Base-by-base conservation (phyloP, 2,329 filamentous ascomycete species). In the Trichophaea hybrida region DNA sequence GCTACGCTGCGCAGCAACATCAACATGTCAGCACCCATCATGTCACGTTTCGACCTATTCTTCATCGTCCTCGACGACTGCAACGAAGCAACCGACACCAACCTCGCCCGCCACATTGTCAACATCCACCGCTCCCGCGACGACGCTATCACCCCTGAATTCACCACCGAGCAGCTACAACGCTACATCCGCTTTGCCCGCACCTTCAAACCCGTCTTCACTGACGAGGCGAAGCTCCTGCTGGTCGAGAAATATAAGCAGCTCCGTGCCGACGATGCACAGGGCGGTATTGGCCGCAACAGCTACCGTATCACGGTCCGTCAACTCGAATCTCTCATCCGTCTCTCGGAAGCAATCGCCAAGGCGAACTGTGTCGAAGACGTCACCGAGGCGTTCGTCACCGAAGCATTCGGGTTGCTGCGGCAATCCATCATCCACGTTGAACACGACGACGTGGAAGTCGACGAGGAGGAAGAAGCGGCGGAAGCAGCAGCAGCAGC, bases 41-140 rank as follows among this genome's bases (percentile, higher is more conserved):
- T 98, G 93, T 95, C 88, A 57, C 87, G 93, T 77, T 98, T 98
- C 73, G 93, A 98, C 76, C 78, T 98, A 7, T 98, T 98, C 79
- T 98, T 98, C 70, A 89, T 98, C 57, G 86, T 98, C 32, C 80
- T 97, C 0, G 93, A 98, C 71, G 93, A 98, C 69, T 97, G 91
- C 72, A 94, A 96, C 70, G 91, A 97, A 74, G 75, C 80, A 43
- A 83, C 94, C 37, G 93, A 98, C 71, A 85, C 89, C 59, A 88
- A 94, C 70, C 78, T 98, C 3, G 93, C 93, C 1, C 81, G 91
- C 69, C 93, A 98, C 73, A 98, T 98, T 69, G 91, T 98, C 63
- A 83, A 83, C 61, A 85, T 98, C 59, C 93, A 98, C 74, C 89
- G 93, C 72, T 79, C 94, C 63, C 86, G 93, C 58, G 93, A 98